Evolutionary conservation across 306 rosid species (phyloP).

Genomic region (Delonix regia): DNA sequence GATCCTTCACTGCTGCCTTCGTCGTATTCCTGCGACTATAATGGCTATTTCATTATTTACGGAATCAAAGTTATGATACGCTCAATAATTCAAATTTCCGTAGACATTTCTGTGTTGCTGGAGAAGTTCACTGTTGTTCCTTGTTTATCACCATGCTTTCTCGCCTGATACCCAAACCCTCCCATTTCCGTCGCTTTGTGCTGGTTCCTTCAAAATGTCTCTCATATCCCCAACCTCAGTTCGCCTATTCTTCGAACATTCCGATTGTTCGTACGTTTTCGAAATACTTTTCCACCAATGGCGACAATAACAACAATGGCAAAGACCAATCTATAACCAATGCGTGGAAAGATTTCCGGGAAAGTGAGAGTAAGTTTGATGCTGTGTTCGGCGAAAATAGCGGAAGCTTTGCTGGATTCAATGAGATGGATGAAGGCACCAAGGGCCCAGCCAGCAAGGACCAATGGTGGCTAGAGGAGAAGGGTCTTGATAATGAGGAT

Average conservation of each 20-base stretch:
- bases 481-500: constrained; percentile 45
- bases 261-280: constrained; percentile 33
- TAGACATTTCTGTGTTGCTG: not conserved
- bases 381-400: constrained; percentile 47
- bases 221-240: constrained; percentile 31
- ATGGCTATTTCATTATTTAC: not conserved
- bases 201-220: constrained; percentile 40
- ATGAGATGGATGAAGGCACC: not conserved
- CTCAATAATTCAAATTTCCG: not conserved
- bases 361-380: constrained; percentile 50
- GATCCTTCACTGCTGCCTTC: not conserved
- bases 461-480: constrained; percentile 49
- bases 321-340: constrained; percentile 37
- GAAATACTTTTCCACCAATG: constrained; percentile 56
- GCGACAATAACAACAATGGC: constrained; percentile 40
- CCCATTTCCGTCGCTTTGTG: constrained; percentile 59
- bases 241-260: not conserved
- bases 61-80: not conserved
- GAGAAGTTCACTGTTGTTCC: not conserved
- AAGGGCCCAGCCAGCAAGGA: constrained; percentile 19
- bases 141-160: constrained; percentile 67
- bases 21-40: not conserved
- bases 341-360: constrained; percentile 54
- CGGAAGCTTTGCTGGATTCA: constrained; percentile 34
- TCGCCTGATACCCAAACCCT: constrained; percentile 76